phyloP scores from a whole-genome alignment of 2,329 filamentous ascomycete genomes.

The Neoscytalidium dimidiatum region DNA sequence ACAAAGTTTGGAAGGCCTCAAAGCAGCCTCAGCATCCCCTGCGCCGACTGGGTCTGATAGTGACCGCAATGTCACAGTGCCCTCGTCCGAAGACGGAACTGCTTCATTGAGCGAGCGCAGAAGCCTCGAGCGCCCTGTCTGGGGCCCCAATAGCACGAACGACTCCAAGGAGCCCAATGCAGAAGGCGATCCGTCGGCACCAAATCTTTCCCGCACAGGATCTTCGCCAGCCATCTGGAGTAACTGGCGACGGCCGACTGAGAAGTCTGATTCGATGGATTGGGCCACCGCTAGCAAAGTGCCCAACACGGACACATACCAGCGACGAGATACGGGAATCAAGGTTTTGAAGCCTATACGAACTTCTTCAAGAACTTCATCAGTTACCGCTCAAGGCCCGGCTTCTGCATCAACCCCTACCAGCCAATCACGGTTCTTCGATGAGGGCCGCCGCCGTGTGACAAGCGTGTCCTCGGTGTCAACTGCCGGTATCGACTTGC shows the following conservation, averaged over 20 bases:
- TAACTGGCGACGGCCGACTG: slow-evolving; percentile 46
- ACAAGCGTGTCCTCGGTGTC: slow-evolving; percentile 21
- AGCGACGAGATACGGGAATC: slow-evolving; percentile 74
- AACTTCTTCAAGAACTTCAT: slow-evolving; percentile 54
- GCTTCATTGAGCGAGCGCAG: neutral
- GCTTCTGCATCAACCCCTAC: slow-evolving; percentile 31
- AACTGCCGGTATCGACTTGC: slow-evolving; percentile 9
- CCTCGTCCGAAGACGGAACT: slow-evolving; percentile 11
- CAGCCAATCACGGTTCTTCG: slow-evolving; percentile 45
- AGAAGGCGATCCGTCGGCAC: neutral
- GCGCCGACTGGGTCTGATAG: neutral
- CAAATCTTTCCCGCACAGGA: slow-evolving; percentile 27
- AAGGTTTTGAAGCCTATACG: slow-evolving; percentile 85
- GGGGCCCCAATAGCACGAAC: neutral
- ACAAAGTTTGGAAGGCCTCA: slow-evolving; percentile 11
- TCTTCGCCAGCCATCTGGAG: slow-evolving; percentile 48
- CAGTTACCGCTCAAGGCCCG: slow-evolving; percentile 29
- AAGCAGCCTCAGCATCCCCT: slow-evolving; percentile 3
- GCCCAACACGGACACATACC: slow-evolving; percentile 64
- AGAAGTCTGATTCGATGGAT: slow-evolving; percentile 39
- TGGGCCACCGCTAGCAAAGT: slow-evolving; percentile 58
- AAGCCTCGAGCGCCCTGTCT: slow-evolving; percentile 6
- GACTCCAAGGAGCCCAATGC: neutral
- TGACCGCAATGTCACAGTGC: slow-evolving; percentile 14
- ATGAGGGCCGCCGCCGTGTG: slow-evolving; percentile 45